phyloP scores from a whole-genome alignment of 176 grass and related monocot genomes.

The Oryza officinalis region DNA sequence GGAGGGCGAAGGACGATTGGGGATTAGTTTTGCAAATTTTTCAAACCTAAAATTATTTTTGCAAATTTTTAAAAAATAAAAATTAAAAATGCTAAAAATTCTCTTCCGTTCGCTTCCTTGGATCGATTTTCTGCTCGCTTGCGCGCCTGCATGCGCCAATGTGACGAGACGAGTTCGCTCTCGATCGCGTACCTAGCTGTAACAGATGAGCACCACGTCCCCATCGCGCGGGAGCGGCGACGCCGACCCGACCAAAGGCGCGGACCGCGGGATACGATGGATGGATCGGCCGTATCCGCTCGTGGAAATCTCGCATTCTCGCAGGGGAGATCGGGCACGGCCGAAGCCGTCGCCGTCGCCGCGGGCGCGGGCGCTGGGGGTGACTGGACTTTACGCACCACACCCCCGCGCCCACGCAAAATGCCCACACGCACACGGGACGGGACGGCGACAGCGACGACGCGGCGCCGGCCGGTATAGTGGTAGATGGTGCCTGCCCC shows the following conservation, averaged over 20 bases:
- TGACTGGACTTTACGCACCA: conserved; percentile 14
- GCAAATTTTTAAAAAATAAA: too few species aligned
- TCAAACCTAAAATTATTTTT: too few species aligned
- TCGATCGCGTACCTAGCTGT: background rate
- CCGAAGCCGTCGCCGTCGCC: background rate
- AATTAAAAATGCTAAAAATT: too few species aligned
- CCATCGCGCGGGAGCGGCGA: conserved; percentile 21
- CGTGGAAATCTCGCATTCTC: conserved; percentile 1
- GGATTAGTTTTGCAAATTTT: too few species aligned
- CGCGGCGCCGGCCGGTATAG: background rate
- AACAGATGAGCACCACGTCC: conserved; percentile 42
- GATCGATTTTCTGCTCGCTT: too few species aligned
- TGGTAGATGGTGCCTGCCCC: background rate
- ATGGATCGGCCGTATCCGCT: background rate
- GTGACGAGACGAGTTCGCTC: too few species aligned
- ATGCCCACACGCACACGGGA: conserved; percentile 7
- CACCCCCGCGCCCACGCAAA: conserved; percentile 5
- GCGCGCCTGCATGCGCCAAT: background rate
- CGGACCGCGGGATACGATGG: background rate
- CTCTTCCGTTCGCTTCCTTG: too few species aligned
- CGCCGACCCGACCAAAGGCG: conserved; percentile 15
- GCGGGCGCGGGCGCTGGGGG: background rate
- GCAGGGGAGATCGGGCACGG: background rate
- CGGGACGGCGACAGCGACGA: conserved; percentile 10
- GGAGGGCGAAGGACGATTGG: too few species aligned